A percentile compares a stretch with the other conserved stretches of the same genome.
These are phyloP conservation scores for Cryptococcus sp. DNA, from an alignment of 1,284 basidiomycete genomes.

Conservation along the genomic window DNA sequence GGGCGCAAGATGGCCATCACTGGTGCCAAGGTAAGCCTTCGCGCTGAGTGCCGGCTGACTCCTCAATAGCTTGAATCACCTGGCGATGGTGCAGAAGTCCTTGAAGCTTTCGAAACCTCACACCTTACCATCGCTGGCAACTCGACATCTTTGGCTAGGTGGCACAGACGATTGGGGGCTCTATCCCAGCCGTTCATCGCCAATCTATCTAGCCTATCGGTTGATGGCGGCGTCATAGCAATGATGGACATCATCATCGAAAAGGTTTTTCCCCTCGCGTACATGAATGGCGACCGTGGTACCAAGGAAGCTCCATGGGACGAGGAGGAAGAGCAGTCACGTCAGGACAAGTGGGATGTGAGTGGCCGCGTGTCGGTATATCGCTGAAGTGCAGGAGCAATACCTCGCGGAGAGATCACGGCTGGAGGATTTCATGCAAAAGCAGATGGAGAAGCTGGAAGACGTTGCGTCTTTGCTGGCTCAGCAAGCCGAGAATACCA, in stretches of 20 bases:
- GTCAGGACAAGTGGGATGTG: conserved; percentile 71
- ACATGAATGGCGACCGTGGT: conserved; percentile 59
- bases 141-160: conserved; percentile 77
- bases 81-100: conserved; percentile 76
- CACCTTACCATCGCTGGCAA: conserved; percentile 76
- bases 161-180: conserved; percentile 86
- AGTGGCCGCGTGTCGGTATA: conserved; percentile 25
- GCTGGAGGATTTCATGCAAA: conserved; percentile 38
- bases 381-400: conserved; percentile 30
- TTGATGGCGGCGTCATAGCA: conserved; percentile 77
- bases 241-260: conserved; percentile 74
- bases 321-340: conserved; percentile 66
- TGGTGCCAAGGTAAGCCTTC: conserved; percentile 69
- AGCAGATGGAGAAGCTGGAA: conserved; percentile 33
- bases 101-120: conserved; percentile 72
- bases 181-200: conserved; percentile 62
- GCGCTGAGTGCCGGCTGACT: neutral
- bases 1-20: conserved; percentile 81
- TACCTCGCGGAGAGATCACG: conserved; percentile 38
- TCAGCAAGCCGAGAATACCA: conserved; percentile 23
- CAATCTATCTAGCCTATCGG: conserved; percentile 73
- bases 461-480: conserved; percentile 32
- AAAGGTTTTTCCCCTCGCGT: conserved; percentile 59
- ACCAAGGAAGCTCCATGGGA: conserved; percentile 64
- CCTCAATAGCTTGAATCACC: conserved; percentile 64